Evolutionary conservation across 352 stramenopile genomes (phyloP), one percentile per base, ranked within the genome.

Genomic region (Ophiocytium majus): DNA sequence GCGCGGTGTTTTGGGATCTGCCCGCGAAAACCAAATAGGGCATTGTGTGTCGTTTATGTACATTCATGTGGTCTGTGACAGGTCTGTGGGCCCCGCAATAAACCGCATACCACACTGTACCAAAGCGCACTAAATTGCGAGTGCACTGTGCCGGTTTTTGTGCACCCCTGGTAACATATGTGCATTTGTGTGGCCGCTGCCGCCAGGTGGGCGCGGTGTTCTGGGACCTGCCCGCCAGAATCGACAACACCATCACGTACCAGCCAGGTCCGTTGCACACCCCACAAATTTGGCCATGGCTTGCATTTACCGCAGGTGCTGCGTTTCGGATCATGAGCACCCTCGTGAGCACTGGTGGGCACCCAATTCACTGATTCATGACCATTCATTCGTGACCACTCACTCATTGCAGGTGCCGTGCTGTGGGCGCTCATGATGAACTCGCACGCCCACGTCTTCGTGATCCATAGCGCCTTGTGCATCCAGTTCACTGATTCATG

Each of bases 391-490:
- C n/a, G n/a, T n/a, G n/a, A n/a, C n/a, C n/a, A n/a, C n/a, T n/a
- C n/a, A n/a, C n/a, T n/a, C 14, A 14, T 14, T 75, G n/a, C 82
- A 37, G 78, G 32, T 9, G 78, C 50, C n/a, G 36, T 85, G 81
- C 49, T 90, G 43, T 90, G 86, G 86, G 36, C 85, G 63, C 50
- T 90, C 31, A 83, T 90, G 79, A 37, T 89, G 10, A 80, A 86
- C 43, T 80, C 63, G 36, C 90, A 86, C 50, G 63, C 90, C 0
- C 86, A 90, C 75, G 86, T 89, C 37, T 90, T 90, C 85, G 90
- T 90, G 81, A 84, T 88, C n/a, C n/a, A n/a, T n/a, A n/a, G n/a
- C n/a, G n/a, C n/a, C n/a, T n/a, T n/a, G n/a, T n/a, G n/a, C n/a
- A n/a, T n/a, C n/a, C n/a, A n/a, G n/a, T n/a, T n/a, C n/a, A n/a